Conservation (phyloP, 2,329 filamentous ascomycete species). For the Penicillium sp. region DNA sequence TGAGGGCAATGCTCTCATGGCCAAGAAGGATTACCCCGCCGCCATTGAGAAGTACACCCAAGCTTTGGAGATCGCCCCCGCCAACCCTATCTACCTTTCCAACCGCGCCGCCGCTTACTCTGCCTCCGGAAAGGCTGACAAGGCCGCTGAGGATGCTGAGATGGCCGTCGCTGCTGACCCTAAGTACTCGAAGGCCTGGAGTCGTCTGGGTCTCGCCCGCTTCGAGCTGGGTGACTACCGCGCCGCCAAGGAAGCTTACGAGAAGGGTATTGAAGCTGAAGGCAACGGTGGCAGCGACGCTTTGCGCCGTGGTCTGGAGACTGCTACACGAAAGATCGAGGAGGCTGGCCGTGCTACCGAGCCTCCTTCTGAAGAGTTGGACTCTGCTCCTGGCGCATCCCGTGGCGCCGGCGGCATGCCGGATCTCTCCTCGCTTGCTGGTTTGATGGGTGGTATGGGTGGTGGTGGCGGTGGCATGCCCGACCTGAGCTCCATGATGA, state of each 20-base stretch:
- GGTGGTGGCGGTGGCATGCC: slow-evolving; percentile 72
- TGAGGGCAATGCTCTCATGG: slow-evolving; percentile 92
- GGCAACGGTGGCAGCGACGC: slow-evolving; percentile 91
- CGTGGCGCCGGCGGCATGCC: slow-evolving; percentile 61
- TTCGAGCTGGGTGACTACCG: slow-evolving; percentile 89
- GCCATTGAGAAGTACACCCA: slow-evolving; percentile 87
- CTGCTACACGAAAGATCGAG: slow-evolving; percentile 80
- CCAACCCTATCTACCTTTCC: slow-evolving; percentile 93
- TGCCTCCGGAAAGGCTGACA: slow-evolving; percentile 77
- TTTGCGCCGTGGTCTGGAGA: slow-evolving; percentile 97
- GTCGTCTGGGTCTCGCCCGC: slow-evolving; percentile 81
- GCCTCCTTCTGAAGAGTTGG: slow-evolving; percentile 52
- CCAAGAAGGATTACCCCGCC: slow-evolving; percentile 78
- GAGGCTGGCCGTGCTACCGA: slow-evolving; percentile 64
- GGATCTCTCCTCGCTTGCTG: slow-evolving; percentile 66
- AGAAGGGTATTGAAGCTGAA: slow-evolving; percentile 88
- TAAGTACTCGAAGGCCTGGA: slow-evolving; percentile 96
- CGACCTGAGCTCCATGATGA: slow-evolving; percentile 84
- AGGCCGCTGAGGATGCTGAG: slow-evolving; percentile 84
- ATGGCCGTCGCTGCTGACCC: slow-evolving; percentile 84
- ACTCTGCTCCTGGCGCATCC: slow-evolving; percentile 48
- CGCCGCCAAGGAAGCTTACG: slow-evolving; percentile 92
- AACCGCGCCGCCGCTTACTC: slow-evolving; percentile 95
- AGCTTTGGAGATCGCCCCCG: slow-evolving; percentile 74
- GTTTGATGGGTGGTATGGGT: slow-evolving; percentile 60